Conservation (phyloP, 257 asterid genomes). For the Ballota nigra region DNA sequence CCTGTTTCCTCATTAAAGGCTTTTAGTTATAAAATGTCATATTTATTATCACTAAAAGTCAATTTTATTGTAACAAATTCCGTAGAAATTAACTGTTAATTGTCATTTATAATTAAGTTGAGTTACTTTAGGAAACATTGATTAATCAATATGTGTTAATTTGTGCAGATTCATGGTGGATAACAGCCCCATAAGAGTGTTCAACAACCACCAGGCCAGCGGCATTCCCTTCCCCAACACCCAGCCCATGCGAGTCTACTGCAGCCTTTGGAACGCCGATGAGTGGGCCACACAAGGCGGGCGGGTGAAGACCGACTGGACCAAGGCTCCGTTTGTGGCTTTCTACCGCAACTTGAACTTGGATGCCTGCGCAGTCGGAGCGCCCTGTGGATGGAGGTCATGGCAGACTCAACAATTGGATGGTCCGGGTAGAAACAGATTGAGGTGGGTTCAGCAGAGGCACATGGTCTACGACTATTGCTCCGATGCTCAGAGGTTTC, state of each 20-base stretch:
- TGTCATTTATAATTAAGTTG: no score
- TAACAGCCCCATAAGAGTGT: no score
- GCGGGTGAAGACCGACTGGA: conserved; percentile 50
- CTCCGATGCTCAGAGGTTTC: conserved; percentile 40
- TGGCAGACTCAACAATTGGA: conserved; percentile 33
- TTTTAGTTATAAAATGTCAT: no score
- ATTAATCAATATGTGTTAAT: no score
- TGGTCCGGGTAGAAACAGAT: conserved; percentile 33
- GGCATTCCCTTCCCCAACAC: conserved; percentile 44
- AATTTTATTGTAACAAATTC: no score
- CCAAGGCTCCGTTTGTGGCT: conserved; percentile 47
- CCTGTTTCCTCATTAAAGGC: no score
- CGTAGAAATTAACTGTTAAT: no score
- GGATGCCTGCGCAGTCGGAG: conserved; percentile 27
- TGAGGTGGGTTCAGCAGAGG: conserved; percentile 51
- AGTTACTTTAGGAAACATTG: no score
- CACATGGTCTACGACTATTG: conserved; percentile 51
- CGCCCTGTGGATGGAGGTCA: conserved; percentile 4
- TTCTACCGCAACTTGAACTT: conserved; percentile 43
- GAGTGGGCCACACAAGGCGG: conserved; percentile 59
- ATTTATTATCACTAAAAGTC: no score
- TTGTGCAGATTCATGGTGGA: conserved; percentile 48
- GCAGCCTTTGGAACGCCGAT: conserved; percentile 64
- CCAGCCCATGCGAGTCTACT: no score
- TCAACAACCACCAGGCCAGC: conserved; percentile 34